Conservation (phyloP, 257 asterid species). For the Fraxinus anomala region DNA sequence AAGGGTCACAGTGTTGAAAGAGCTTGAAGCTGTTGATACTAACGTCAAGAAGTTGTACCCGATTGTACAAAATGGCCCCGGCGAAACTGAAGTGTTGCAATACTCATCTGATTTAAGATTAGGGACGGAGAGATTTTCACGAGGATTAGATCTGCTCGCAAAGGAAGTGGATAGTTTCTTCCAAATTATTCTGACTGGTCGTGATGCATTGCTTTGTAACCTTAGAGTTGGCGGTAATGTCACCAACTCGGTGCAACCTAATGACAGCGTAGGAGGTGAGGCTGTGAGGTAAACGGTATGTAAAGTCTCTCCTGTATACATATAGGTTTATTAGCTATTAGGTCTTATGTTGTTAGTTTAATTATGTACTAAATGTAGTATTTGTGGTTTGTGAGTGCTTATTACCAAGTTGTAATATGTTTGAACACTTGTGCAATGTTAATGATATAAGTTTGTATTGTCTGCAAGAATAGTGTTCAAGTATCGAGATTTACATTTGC, state of each 20-base stretch:
- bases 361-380: constrained; percentile 25
- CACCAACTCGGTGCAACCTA: constrained; percentile 26
- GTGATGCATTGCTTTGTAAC: constrained; percentile 71
- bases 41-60: constrained; percentile 63
- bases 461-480: not conserved
- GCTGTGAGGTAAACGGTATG: constrained; percentile 37
- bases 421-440: constrained; percentile 20
- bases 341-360: constrained; percentile 29
- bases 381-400: constrained; percentile 21
- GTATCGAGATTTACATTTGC: not conserved
- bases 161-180: constrained; percentile 75
- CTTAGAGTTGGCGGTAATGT: constrained; percentile 59
- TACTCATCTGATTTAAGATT: constrained; percentile 44
- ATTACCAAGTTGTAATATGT: constrained; percentile 23
- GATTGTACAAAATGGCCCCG: constrained; percentile 51
- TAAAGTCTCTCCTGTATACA: constrained; percentile 24
- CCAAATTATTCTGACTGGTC: constrained; percentile 68
- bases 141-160: constrained; percentile 68
- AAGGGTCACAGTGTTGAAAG: constrained; percentile 55
- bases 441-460: not conserved
- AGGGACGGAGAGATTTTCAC: constrained; percentile 47
- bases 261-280: constrained; percentile 37
- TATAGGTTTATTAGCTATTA: constrained; percentile 25
- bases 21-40: constrained; percentile 65
- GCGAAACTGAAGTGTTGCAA: constrained; percentile 40